Percentiles rank a stretch among this genome's conserved stretches.
phyloP scores from a whole-genome alignment of 2,329 filamentous ascomycete genomes.

The Blastomyces percursus region DNA sequence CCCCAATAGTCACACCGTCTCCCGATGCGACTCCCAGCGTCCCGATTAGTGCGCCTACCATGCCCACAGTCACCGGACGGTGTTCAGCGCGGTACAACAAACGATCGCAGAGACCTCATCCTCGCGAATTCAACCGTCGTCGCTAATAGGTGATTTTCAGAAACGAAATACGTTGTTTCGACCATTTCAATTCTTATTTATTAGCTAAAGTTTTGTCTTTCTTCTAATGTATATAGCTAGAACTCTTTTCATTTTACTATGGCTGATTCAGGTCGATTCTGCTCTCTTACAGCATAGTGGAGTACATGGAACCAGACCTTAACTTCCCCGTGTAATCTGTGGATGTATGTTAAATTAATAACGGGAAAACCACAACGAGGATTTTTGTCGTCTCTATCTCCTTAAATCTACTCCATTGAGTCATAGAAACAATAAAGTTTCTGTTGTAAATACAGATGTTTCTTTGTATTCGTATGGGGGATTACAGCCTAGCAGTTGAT shows the following conservation, averaged over 20 bases:
- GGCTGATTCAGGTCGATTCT: neutral
- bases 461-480: neutral
- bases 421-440: neutral
- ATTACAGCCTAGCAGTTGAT: neutral
- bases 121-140: neutral
- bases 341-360: neutral
- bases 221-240: too few relatives aligned
- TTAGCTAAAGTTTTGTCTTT: too few relatives aligned
- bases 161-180: neutral
- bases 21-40: neutral
- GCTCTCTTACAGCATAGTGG: neutral
- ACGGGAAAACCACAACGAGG: neutral
- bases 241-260: neutral
- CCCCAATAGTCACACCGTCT: neutral
- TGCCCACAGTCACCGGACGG: neutral
- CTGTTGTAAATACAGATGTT: neutral
- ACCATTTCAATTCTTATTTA: neutral
- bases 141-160: neutral
- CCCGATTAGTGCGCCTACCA: neutral
- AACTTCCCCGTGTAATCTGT: neutral
- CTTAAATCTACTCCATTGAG: neutral
- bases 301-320: neutral
- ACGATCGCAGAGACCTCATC: neutral
- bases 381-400: neutral
- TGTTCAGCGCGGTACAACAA: neutral